These are phyloP conservation scores for Kodamaea sagamina DNA, from an alignment of 805 yeast species.

Conservation along the genomic window DNA sequence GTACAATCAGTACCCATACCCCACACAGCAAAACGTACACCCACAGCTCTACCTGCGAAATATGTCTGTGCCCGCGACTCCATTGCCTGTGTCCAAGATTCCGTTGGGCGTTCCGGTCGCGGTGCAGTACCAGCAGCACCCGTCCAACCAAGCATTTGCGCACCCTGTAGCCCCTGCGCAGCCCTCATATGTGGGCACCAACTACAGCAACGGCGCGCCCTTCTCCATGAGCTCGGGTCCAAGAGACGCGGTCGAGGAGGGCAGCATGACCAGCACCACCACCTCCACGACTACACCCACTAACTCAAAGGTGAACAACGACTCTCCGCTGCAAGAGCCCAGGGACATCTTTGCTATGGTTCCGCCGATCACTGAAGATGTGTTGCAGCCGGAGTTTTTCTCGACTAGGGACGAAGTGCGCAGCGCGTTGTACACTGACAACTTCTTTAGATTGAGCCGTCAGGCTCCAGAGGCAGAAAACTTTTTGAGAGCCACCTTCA, in stretches of 20 bases:
- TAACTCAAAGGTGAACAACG: conserved; percentile 6
- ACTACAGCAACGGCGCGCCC: not conserved
- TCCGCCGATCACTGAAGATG: conserved; percentile 13
- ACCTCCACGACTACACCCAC: not conserved
- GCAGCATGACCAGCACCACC: not conserved
- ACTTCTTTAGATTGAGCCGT: conserved; percentile 8
- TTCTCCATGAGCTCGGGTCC: not conserved
- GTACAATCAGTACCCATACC: not conserved
- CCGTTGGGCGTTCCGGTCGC: not conserved
- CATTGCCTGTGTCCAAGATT: not conserved
- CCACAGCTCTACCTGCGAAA: not conserved
- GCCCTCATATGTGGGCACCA: not conserved
- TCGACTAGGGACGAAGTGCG: conserved; percentile 16
- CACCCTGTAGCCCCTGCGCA: not conserved
- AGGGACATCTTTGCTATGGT: conserved; percentile 17
- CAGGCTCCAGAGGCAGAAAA: not conserved
- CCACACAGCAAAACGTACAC: not conserved
- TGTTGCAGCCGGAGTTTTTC: conserved; percentile 15
- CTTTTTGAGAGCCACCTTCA: too few relatives aligned
- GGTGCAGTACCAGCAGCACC: not conserved
- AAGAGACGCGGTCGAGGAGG: not conserved
- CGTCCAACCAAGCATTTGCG: not conserved
- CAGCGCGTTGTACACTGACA: conserved; percentile 15
- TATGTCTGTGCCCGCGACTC: not conserved
- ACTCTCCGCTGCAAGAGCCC: not conserved